Conservation (phyloP, 2,329 filamentous ascomycete genomes). For the Plectosphaerella sp. region DNA sequence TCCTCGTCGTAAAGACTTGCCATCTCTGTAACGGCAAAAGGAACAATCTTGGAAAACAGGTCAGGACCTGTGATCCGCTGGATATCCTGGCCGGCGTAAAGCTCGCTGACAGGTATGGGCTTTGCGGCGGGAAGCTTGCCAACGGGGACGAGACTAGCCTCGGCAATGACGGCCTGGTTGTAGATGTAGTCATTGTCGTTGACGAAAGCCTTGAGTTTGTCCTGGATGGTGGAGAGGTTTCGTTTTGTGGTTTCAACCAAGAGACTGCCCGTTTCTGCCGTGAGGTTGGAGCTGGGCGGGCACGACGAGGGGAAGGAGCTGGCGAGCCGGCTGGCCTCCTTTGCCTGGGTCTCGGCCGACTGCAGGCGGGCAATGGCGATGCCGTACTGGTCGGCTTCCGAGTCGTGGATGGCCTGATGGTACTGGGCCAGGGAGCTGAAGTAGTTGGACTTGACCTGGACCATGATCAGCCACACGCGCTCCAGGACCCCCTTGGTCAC, state of each 20-base stretch:
- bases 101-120: conserved; percentile 91
- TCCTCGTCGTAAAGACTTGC: conserved; percentile 98
- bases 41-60: conserved; percentile 94
- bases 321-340: conserved; percentile 72
- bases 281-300: conserved; percentile 77
- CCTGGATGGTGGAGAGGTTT: conserved; percentile 74
- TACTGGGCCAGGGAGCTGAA: conserved; percentile 86
- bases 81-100: conserved; percentile 96
- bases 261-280: conserved; percentile 69
- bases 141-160: conserved; percentile 76
- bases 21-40: conserved; percentile 91
- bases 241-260: conserved; percentile 80
- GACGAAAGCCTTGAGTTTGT: conserved; percentile 68
- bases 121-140: conserved; percentile 93
- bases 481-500: conserved; percentile 89
- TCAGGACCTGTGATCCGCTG: conserved; percentile 95
- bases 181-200: conserved; percentile 99
- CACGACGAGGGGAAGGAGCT: conserved; percentile 76
- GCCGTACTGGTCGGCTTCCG: conserved; percentile 83
- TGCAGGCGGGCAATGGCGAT: conserved; percentile 79
- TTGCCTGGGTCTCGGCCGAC: conserved; percentile 71
- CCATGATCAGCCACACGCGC: conserved; percentile 83
- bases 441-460: conserved; percentile 77
- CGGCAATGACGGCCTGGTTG: conserved; percentile 83
- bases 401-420: conserved; percentile 87